A percentile compares a stretch with the other conserved stretches of the same genome.
Evolutionary conservation across 352 stramenopile genomes (phyloP).

Genomic region (Lagenidium giganteum): DNA sequence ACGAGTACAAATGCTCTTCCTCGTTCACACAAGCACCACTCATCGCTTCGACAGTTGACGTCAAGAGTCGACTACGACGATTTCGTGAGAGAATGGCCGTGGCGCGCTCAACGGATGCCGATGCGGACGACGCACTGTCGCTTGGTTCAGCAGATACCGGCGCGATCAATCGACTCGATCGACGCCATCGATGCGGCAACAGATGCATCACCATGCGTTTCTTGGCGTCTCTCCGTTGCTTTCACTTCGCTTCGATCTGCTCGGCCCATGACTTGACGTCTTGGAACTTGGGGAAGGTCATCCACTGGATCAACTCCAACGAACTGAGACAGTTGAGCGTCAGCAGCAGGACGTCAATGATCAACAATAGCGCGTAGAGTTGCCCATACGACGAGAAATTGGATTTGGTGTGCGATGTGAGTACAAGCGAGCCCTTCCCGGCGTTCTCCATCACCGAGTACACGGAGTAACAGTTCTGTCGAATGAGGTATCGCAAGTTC

Average conservation of each 20-base stretch:
- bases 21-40: conserved; percentile 4
- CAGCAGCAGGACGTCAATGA: conserved; percentile 15
- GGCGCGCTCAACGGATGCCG: not conserved
- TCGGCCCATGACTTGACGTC: conserved; percentile 13
- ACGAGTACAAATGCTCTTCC: conserved; percentile 19
- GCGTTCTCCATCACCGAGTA: conserved; percentile 1
- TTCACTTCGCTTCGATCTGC: conserved; percentile 1
- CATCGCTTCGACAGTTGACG: conserved; percentile 15
- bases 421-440: not conserved
- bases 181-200: too few species aligned
- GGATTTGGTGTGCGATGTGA: conserved; percentile 4
- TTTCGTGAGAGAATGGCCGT: not conserved
- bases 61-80: not conserved
- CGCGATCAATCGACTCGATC: too few species aligned
- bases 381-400: conserved; percentile 17
- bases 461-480: conserved; percentile 10
- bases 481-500: conserved; percentile 10
- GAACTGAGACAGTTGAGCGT: conserved; percentile 15
- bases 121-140: not conserved
- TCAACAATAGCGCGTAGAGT: conserved; percentile 12
- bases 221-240: not conserved
- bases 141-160: too few species aligned
- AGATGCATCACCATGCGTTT: not conserved
- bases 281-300: conserved; percentile 12
- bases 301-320: conserved; percentile 10